These are phyloP conservation scores for Suhomyces terraborum DNA, from an alignment of 1,139 yeast species.

Conservation along the genomic window DNA sequence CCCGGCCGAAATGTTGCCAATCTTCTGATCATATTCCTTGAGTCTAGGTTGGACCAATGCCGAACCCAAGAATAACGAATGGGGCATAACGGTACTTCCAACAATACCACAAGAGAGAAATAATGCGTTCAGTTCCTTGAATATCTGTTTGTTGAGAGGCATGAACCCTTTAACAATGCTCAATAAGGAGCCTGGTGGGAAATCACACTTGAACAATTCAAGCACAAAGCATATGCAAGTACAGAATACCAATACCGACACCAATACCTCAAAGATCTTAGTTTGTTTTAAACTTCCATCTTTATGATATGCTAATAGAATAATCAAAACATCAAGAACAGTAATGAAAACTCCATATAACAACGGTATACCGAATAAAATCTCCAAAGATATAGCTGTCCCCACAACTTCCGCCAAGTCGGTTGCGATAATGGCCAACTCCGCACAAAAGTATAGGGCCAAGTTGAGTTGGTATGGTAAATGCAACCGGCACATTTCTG, in stretches of 20 bases:
- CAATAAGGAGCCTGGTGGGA: constrained; percentile 36
- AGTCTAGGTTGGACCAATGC: constrained; percentile 75
- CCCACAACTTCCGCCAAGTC: constrained; percentile 89
- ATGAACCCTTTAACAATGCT: constrained; percentile 59
- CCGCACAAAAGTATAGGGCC: constrained; percentile 71
- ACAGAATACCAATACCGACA: constrained; percentile 58
- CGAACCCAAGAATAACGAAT: constrained; percentile 71
- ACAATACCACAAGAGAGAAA: constrained; percentile 72
- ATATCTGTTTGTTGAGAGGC: constrained; percentile 51
- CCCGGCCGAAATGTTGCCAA: constrained; percentile 33
- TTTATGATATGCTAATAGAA: constrained; percentile 68
- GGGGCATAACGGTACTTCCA: constrained; percentile 87
- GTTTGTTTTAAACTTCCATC: constrained; percentile 70
- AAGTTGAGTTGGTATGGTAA: constrained; percentile 61
- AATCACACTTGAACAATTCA: constrained; percentile 57
- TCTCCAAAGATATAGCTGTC: constrained; percentile 85
- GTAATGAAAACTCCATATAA: constrained; percentile 69
- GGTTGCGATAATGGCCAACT: constrained; percentile 85
- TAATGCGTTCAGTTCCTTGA: constrained; percentile 57
- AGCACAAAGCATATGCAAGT: constrained; percentile 69
- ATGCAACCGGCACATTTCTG: constrained; percentile 72
- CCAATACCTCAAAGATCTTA: constrained; percentile 66
- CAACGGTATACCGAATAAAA: constrained; percentile 66
- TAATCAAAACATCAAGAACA: constrained; percentile 68
- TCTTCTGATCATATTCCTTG: constrained; percentile 59